Evolutionary conservation across 352 stramenopile species (phyloP), one percentile per base, ranked within the genome.

Genomic region (Phytophthora europaea): DNA sequence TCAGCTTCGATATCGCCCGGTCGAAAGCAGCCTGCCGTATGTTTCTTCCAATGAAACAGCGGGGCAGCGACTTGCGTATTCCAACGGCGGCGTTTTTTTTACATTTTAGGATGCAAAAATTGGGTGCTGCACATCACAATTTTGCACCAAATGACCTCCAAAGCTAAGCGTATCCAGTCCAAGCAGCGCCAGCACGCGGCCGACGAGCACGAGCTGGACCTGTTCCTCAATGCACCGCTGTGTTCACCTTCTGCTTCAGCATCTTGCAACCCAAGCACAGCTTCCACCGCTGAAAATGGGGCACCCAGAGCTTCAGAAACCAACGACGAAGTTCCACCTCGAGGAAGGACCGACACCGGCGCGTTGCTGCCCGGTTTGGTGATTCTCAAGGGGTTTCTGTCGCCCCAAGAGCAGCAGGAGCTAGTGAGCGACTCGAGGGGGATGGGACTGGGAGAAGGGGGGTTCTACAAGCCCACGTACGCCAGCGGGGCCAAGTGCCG

Each of bases 381-480:
- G 59, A 73, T 93, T 61, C 74, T 93, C 28, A 86, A 83, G 59
- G 66, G 74, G 31, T 90, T 91, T 54, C 65, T 93, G 28, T 73
- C 75, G 2, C 80, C 80, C 0, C 52, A 62, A 10, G 76, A 90
- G 65, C 85, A 93, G 62, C 83, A 93, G 47, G 66, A 72, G 45
- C 72, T 93, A n/a, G 85, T 91, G 3, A 45, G 89, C 22, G 82
- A 89, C 31, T 75, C 85, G 13, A 78, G 74, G 4, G 18, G n/a
- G 10, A 82, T 91, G 68, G 86, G 85, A 1, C 22, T 89, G 33
- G 67, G 63, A 9, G 15, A 55, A 34, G 83, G 84, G 6, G 84
- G 83, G 2, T 92, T 91, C 64, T 93, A 91, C 67, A 87, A 83
- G 51, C 86, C 86, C 9, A 88, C 81, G 58, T 93, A 92, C 62